Base-by-base conservation (phyloP, 306 rosid species). In the Datisca glomerata region DNA sequence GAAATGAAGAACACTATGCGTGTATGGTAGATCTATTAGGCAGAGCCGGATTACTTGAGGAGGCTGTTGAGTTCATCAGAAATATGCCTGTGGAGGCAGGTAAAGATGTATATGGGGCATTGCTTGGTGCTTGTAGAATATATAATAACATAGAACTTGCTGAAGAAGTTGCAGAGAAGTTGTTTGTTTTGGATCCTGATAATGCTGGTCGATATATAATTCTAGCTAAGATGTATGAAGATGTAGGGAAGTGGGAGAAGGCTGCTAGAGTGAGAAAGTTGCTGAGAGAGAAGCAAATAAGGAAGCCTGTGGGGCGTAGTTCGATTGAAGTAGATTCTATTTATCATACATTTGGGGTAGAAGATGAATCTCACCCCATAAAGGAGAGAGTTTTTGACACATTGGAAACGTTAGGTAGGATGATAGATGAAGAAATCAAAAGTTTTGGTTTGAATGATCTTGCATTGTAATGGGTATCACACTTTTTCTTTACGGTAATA, bases 1-100 rank as follows among this genome's bases (percentile, higher is more conserved):
- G 70, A 62, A 43, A 37, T 0, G 71, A 77, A 52, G 72, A 70
- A 18, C 96, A 85, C 43, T 80, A 85, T 42, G 89, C 85, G 29
- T 74, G 89, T 53, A 67, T 81, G 43, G 96, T 85, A 22, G 96
- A 85, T 61, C 79, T 85, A 18, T 53, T 69, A 43, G 96, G 85
- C 21, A 78, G 96, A 64, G 80, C 93, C 3, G 93, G 93, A 29
- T 52, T 69, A 31, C 25, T 80, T 6, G 67, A 77, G 24, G 61
- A 56, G 27, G 93, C 96, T 17, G 63, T 69, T 8, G 67, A 72
- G 49, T 55, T 80, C 45, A 63, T 80, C 16, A 48, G 42, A 35
- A 52, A 61, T 25, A 80, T 85, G 89, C 93, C 89, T n/a, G 40
- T 80, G 36, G 33, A 64, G 61, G 78, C 96, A 1, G 85, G 71